Conservation (phyloP, 129 eudicot species). For the Helianthus annuus region DNA sequence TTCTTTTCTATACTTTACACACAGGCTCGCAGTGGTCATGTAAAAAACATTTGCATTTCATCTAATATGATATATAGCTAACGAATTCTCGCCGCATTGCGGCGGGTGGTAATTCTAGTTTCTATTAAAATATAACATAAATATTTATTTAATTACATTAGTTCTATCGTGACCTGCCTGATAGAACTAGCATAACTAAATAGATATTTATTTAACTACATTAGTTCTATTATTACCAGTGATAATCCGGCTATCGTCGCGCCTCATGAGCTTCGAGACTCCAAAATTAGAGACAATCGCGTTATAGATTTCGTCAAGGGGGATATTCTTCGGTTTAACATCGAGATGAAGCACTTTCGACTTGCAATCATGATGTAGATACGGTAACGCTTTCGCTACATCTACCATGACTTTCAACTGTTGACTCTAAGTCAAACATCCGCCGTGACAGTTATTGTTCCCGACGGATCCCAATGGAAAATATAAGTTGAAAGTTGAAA, state of each 20-base stretch:
- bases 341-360: constrained; percentile 69
- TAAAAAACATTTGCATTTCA: too few species aligned
- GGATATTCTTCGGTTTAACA: constrained; percentile 78
- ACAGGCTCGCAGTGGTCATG: too few species aligned
- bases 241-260: constrained; percentile 59
- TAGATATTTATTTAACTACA: too few species aligned
- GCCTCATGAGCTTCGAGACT: constrained; percentile 63
- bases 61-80: too few species aligned
- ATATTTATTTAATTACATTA: too few species aligned
- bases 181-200: too few species aligned
- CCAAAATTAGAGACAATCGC: constrained; percentile 80
- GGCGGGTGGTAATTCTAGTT: too few species aligned
- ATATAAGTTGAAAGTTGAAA: too few species aligned
- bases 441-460: constrained; percentile 5
- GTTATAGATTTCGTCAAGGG: constrained; percentile 44
- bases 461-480: constrained; percentile 5
- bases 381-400: constrained; percentile 75
- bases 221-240: neutral
- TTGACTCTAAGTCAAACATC: constrained; percentile 62
- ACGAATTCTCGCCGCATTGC: too few species aligned
- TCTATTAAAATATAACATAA: too few species aligned
- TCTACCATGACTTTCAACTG: constrained; percentile 53
- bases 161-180: too few species aligned
- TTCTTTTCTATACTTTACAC: too few species aligned
- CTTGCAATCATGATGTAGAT: constrained; percentile 86